Evolutionary conservation across 1,284 basidiomycete species (phyloP).

Genomic region (Irpex sp.): DNA sequence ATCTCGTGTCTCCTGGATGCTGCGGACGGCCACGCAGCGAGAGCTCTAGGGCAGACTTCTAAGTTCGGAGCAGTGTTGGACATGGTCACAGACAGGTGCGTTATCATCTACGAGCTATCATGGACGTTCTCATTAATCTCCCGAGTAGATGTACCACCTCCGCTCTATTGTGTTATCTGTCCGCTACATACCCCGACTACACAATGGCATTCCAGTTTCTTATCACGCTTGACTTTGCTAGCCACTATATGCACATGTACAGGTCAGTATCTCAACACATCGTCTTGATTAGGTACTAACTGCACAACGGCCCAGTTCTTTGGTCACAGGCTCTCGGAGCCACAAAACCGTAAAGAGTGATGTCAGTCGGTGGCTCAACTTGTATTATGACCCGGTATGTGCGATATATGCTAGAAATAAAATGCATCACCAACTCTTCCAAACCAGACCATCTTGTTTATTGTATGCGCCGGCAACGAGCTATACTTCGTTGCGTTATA

Average conservation of each 20-base stretch:
- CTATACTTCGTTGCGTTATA: constrained; percentile 96
- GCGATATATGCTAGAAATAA: neutral
- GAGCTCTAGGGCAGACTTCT: constrained; percentile 84
- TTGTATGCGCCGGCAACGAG: constrained; percentile 97
- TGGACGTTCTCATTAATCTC: neutral
- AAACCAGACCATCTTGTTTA: constrained; percentile 76
- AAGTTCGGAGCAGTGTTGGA: constrained; percentile 98
- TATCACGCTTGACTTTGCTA: constrained; percentile 96
- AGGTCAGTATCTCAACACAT: constrained; percentile 50
- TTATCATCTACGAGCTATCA: constrained; percentile 9
- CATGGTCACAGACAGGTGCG: constrained; percentile 99
- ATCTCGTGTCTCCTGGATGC: constrained; percentile 95
- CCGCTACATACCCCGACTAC: constrained; percentile 81
- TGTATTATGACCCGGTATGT: constrained; percentile 91
- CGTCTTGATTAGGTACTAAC: neutral
- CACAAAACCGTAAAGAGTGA: constrained; percentile 93
- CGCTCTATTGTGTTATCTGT: constrained; percentile 91
- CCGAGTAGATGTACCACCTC: constrained; percentile 88
- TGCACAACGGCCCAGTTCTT: constrained; percentile 57
- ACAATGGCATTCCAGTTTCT: constrained; percentile 92
- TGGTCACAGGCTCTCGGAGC: constrained; percentile 88
- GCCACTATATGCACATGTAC: constrained; percentile 99
- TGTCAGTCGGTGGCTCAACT: constrained; percentile 88
- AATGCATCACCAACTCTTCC: neutral
- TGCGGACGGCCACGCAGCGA: constrained; percentile 93